A percentile compares a stretch with the other conserved stretches of the same genome.
phyloP scores from a whole-genome alignment of 2,329 filamentous ascomycete genomes.

The Pseudogymnoascus sp. region DNA sequence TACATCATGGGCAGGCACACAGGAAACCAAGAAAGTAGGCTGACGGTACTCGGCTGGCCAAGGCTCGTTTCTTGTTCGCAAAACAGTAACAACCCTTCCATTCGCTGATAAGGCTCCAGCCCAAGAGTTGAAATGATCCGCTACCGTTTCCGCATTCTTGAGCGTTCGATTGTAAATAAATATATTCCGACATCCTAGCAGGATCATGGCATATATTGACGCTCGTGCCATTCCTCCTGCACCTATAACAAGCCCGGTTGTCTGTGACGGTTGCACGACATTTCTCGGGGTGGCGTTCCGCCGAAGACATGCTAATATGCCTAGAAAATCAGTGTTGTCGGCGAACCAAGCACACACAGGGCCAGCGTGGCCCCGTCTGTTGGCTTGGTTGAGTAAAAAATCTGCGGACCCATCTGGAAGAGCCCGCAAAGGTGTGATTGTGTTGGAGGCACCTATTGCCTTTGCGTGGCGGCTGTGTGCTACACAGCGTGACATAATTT shows the following conservation, averaged over 20 bases:
- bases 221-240: constrained; percentile 71
- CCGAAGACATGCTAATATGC: constrained; percentile 48
- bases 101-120: constrained; percentile 22
- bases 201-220: constrained; percentile 69
- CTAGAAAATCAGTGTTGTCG: constrained; percentile 68
- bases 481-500: constrained; percentile 53
- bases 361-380: constrained; percentile 44
- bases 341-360: constrained; percentile 60
- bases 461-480: constrained; percentile 58
- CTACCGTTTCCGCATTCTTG: constrained; percentile 57
- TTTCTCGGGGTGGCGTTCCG: constrained; percentile 66
- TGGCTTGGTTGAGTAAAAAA: constrained; percentile 29
- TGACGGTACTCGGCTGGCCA: constrained; percentile 57
- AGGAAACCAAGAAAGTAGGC: constrained; percentile 68
- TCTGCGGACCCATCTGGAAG: constrained; percentile 35
- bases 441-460: constrained; percentile 66
- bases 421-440: constrained; percentile 55
- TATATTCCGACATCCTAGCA: constrained; percentile 67
- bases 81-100: constrained; percentile 34
- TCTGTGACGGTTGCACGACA: constrained; percentile 42
- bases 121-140: constrained; percentile 56
- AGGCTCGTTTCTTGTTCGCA: constrained; percentile 47
- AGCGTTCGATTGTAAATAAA: constrained; percentile 65
- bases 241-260: constrained; percentile 49
- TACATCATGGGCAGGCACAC: constrained; percentile 63